phyloP scores from a whole-genome alignment of 106 monocot species.

The Acanthochlamys bracteata region DNA sequence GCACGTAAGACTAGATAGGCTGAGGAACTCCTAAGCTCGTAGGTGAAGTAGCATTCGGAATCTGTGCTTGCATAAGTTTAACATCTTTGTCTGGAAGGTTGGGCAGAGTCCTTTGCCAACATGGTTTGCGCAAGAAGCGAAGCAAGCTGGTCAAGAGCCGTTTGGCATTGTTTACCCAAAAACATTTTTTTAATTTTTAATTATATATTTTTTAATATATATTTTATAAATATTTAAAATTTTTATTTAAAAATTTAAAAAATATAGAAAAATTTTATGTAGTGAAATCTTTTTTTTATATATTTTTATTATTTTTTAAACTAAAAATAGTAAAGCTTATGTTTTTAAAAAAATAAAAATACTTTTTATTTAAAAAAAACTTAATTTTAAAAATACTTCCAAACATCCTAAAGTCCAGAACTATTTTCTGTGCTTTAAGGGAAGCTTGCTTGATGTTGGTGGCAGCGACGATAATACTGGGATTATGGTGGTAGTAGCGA shows the following conservation, averaged over 20 bases:
- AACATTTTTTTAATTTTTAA: too few species aligned
- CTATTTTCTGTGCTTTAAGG: slow-evolving; percentile 23
- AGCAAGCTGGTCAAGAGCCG: slow-evolving; percentile 70
- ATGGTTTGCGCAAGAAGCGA: slow-evolving; percentile 57
- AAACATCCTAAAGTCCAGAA: too few species aligned
- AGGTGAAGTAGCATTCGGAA: neutral
- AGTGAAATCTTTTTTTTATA: too few species aligned
- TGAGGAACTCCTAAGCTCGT: slow-evolving; percentile 12
- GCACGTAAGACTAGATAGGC: neutral
- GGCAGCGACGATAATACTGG: neutral
- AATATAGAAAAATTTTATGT: too few species aligned
- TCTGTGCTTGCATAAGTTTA: neutral
- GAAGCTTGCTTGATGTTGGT: slow-evolving; percentile 13
- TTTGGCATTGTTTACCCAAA: too few species aligned
- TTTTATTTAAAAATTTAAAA: too few species aligned
- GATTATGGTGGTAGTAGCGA: slow-evolving; percentile 10
- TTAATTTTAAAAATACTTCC: too few species aligned
- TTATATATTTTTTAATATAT: too few species aligned
- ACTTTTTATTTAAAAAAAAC: too few species aligned
- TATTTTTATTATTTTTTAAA: slow-evolving; percentile 52
- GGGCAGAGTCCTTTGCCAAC: slow-evolving; percentile 24
- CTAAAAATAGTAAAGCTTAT: slow-evolving; percentile 20
- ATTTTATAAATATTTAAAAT: too few species aligned
- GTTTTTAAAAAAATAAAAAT: too few species aligned
- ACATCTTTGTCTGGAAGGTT: slow-evolving; percentile 8